Evolutionary conservation across 331 rosid genomes (phyloP).

Genomic region (Phaseolus coccineus): DNA sequence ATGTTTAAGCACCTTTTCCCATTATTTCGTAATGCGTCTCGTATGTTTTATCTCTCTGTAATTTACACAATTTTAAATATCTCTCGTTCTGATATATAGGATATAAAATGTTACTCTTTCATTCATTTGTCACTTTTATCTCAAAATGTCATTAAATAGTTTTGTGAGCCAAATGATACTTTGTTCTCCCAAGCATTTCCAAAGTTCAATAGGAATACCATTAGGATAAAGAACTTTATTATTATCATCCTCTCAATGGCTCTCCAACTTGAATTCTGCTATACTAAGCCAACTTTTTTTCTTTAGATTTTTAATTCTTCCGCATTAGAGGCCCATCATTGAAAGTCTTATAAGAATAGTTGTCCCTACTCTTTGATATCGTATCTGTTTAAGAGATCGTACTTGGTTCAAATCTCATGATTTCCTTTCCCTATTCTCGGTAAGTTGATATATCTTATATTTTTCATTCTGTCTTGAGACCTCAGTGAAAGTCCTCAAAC

Average conservation of each 20-base stretch:
- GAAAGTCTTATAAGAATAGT: neutral
- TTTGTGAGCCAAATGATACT: neutral
- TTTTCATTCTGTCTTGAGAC: neutral
- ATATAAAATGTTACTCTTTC: neutral
- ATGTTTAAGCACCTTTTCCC: neutral
- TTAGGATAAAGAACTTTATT: neutral
- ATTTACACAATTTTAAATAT: neutral
- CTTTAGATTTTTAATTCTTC: neutral
- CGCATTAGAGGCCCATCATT: neutral
- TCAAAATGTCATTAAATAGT: constrained; percentile 2
- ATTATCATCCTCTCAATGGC: neutral
- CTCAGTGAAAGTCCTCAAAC: neutral
- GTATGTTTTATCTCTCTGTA: neutral
- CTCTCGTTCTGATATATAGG: neutral
- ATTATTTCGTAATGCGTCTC: neutral
- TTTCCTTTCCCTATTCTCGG: no score
- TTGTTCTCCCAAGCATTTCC: neutral
- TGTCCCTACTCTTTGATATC: neutral
- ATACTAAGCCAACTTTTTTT: neutral
- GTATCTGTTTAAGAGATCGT: neutral
- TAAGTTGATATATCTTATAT: neutral
- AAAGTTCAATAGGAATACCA: neutral
- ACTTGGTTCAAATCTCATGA: neutral
- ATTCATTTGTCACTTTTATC: neutral
- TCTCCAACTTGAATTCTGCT: neutral